Base-by-base conservation (phyloP, 495 filamentous ascomycete genomes). In the Hypoxylon subgilvum region DNA sequence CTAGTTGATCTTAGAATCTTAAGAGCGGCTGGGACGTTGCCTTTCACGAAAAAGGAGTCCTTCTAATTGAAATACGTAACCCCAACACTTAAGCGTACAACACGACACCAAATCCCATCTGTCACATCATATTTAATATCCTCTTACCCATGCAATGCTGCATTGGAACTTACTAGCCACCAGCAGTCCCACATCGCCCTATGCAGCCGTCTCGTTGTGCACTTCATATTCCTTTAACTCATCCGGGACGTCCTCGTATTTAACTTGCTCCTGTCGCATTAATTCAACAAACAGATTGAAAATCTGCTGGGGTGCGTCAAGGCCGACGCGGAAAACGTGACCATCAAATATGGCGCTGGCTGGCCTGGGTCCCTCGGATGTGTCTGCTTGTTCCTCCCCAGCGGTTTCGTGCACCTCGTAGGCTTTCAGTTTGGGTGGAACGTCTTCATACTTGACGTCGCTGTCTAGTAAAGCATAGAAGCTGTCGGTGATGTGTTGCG, bases 211-310 rank as follows among this genome's bases (percentile, higher is more conserved):
- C 3, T 27, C 23, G 23, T 27, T 27, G 9, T 12, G 5, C 7
- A 38, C 35, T 38, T 38, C 35, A 38, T 38, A 38, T 18, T 38
- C 35, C 35, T 38, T 38, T 17, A 38, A 17, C 35, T 38, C 35
- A 17, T 38, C 35, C 13, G 35, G 35, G 9, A 38, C 16, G 35
- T 38, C 35, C 13, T 38, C 35, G 9, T 38, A 38, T 18, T 4
- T 18, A 17, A 17, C 9, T 18, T 38, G 2, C 16, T 38, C 35
- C 9, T 17, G 13, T 3, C 35, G 35, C 35, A 38, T 38, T 18
- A 38, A 4, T 18, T 38, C 35, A 4, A 2, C 35, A 38, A 17
- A 38, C 3, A 38, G 13, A 9, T 9, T 17, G 35, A 17, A 18
- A 17, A 38, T 38, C 2, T 17, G 35, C 35, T 38, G 13, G 3